phyloP scores from a whole-genome alignment of 345 rosid species.

The Tarenaya hassleriana region DNA sequence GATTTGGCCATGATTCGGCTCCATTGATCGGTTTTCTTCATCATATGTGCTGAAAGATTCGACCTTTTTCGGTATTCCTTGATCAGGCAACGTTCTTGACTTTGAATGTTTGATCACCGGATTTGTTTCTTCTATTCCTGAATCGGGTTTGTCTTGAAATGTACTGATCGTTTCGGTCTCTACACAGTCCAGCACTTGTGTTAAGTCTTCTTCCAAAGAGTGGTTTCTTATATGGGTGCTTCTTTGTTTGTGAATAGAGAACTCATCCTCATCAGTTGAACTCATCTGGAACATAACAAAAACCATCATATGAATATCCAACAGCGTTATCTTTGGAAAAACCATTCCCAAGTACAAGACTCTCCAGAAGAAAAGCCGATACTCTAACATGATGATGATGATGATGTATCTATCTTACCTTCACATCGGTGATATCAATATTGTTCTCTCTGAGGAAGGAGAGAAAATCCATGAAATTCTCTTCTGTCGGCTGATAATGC shows the following conservation, averaged over 20 bases:
- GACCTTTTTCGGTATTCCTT: constrained; percentile 38
- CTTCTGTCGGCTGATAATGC: constrained; percentile 86
- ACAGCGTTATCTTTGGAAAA: neutral
- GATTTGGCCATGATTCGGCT: constrained; percentile 12
- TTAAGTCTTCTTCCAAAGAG: constrained; percentile 56
- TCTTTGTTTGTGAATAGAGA: constrained; percentile 30
- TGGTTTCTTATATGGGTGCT: constrained; percentile 49
- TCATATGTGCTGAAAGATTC: constrained; percentile 26
- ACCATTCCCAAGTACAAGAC: constrained; percentile 19
- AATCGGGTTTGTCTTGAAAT: constrained; percentile 25
- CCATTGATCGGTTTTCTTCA: constrained; percentile 21
- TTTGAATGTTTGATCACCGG: constrained; percentile 14
- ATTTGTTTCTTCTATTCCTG: constrained; percentile 27
- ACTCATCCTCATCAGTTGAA: constrained; percentile 56
- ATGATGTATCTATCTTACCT: constrained; percentile 36
- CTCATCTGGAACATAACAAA: constrained; percentile 48
- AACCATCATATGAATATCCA: neutral
- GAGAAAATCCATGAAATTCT: constrained; percentile 67
- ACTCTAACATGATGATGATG: neutral
- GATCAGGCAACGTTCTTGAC: constrained; percentile 21
- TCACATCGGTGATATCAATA: constrained; percentile 64
- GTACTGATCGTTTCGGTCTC: constrained; percentile 31
- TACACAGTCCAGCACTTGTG: constrained; percentile 15
- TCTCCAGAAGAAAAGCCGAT: neutral
- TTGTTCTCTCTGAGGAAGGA: constrained; percentile 66